phyloP scores from a whole-genome alignment of 768 basidiomycete genomes.

The Podaxis sp. region DNA sequence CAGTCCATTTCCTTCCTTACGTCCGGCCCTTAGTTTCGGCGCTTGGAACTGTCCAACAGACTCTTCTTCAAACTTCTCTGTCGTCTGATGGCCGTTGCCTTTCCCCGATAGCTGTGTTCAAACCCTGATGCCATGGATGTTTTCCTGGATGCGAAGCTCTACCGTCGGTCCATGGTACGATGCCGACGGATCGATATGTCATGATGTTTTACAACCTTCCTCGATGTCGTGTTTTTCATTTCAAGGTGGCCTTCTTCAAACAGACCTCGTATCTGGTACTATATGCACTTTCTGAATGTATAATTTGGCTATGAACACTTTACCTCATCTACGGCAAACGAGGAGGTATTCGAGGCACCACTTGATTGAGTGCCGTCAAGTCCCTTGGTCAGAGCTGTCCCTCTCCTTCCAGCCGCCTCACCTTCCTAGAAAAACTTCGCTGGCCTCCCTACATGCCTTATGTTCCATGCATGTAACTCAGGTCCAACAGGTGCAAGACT shows the following conservation, averaged over 20 bases:
- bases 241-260: background rate
- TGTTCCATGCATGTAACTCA: background rate
- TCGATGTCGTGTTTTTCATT: background rate
- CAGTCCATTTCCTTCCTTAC: background rate
- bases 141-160: background rate
- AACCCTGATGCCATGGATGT: background rate
- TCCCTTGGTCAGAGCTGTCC: background rate
- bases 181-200: conserved; percentile 7
- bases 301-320: background rate
- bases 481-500: background rate
- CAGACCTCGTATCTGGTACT: background rate
- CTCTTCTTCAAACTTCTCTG: background rate
- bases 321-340: background rate
- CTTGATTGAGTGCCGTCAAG: background rate
- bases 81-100: background rate
- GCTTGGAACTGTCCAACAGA: background rate
- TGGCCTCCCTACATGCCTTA: background rate
- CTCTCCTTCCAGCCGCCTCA: background rate
- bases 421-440: background rate
- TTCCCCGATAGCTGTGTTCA: background rate
- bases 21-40: background rate
- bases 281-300: background rate
- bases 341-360: background rate
- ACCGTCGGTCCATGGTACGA: conserved; percentile 1
- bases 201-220: background rate